Evolutionary conservation across 1,284 basidiomycete genomes (phyloP), one percentile per base, ranked within the genome.

Genomic region (Leccinum insolens): DNA sequence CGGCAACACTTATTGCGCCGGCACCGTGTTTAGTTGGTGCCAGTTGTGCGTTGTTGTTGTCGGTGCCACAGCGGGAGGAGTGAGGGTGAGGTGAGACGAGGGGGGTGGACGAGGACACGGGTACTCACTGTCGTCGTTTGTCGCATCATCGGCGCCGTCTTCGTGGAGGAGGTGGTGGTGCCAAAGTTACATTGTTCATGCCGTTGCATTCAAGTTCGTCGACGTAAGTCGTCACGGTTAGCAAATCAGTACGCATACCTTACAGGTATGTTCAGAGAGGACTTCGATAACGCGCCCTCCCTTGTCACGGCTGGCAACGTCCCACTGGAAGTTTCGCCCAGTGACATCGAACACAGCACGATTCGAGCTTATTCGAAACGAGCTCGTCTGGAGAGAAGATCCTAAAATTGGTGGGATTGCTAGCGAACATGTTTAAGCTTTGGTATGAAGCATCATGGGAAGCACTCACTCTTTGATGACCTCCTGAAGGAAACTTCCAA

Each of bases 301-400:
- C 68, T 88, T 82, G 12, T 82, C 88, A 65, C 89, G 85, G 28
- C 82, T 83, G 1, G 85, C 85, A 34, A 83, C 74, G 74, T 96
- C 95, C 92, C 87, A 94, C 79, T 96, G 94, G 78, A 95, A 90
- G 80, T 94, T 90, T 64, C 94, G 87, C 1, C 85, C 84, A 0
- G 83, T 89, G 9, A 82, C 78, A 3, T 90, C 83, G 61, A 95
- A 85, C 6, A 92, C 88, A 3, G 87, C 91, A 74, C 28, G 28
- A 28, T 28, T 93, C 92, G 20, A 97, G 87, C 80, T 96, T 95
- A 82, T 96, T 96, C 41, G 91, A 94, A 8, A 90, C 88, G n/a
- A 96, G 84, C 74, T 95, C 93, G 74, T 97, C 95, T 0, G 95
- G 95, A n/a, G 91, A 94, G 82, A 96, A 96, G 69, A 96, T 92